These are phyloP conservation scores for Xylariaceae sp. DNA, from an alignment of 2,329 filamentous ascomycete genomes.

Conservation along the genomic window DNA sequence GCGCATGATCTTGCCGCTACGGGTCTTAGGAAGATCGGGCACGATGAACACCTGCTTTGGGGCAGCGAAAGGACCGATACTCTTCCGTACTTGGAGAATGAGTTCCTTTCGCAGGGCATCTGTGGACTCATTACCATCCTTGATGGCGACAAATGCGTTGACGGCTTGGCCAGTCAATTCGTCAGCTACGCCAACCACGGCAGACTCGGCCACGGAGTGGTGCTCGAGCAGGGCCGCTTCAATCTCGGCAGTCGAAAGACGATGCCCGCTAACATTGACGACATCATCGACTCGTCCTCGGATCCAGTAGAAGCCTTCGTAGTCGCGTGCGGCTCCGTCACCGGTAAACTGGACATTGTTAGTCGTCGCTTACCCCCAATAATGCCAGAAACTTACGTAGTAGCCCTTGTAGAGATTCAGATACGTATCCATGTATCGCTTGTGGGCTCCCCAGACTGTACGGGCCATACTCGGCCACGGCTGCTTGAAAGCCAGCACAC, in stretches of 20 bases:
- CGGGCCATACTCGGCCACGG: slow-evolving; percentile 98
- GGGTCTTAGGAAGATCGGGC: slow-evolving; percentile 92
- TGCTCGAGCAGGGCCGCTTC: slow-evolving; percentile 96
- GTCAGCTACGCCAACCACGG: slow-evolving; percentile 88
- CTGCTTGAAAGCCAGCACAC: slow-evolving; percentile 95
- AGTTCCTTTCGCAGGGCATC: slow-evolving; percentile 91
- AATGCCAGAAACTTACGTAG: slow-evolving; percentile 64
- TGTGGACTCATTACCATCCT: slow-evolving; percentile 70
- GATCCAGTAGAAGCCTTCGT: slow-evolving; percentile 99
- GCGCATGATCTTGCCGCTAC: slow-evolving; percentile 98
- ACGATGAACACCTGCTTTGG: slow-evolving; percentile 91
- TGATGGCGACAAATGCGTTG: slow-evolving; percentile 92
- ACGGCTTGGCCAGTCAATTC: slow-evolving; percentile 96
- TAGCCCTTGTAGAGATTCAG: slow-evolving; percentile 96
- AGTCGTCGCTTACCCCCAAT: slow-evolving; percentile 7
- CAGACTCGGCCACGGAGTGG: slow-evolving; percentile 82
- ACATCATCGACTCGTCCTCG: slow-evolving; percentile 97
- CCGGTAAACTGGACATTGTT: slow-evolving; percentile 65
- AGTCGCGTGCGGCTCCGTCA: slow-evolving; percentile 91
- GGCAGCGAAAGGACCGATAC: slow-evolving; percentile 94
- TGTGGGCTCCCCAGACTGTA: slow-evolving; percentile 96
- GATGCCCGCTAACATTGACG: slow-evolving; percentile 95
- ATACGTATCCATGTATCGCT: slow-evolving; percentile 98
- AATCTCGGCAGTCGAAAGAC: slow-evolving; percentile 94
- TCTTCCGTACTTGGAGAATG: slow-evolving; percentile 90